Evolutionary conservation across 164 flowering plant species (phyloP).

Genomic region (Magnolia kwangsiensis): DNA sequence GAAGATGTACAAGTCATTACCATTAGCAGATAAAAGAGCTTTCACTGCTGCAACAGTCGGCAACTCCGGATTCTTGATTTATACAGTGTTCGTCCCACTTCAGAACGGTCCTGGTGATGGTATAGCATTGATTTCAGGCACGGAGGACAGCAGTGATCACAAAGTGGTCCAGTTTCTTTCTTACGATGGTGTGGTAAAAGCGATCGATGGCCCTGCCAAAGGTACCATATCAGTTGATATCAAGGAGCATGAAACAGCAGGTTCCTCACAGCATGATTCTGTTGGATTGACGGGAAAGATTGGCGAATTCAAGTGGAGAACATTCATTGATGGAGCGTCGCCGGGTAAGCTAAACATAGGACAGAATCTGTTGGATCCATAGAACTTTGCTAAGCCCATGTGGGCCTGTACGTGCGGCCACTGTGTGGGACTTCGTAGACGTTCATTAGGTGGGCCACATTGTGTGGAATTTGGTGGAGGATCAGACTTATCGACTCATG

Average conservation of each 20-base stretch:
- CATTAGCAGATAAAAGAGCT: slow-evolving; percentile 10
- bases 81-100: slow-evolving; percentile 16
- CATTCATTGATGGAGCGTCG: slow-evolving; percentile 15
- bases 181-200: slow-evolving; percentile 18
- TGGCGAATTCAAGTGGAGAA: slow-evolving; percentile 18
- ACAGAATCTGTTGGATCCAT: slow-evolving; percentile 7
- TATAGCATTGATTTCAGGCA: slow-evolving; percentile 15
- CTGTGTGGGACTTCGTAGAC: too few relatives aligned
- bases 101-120: slow-evolving; percentile 31
- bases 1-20: slow-evolving; percentile 15
- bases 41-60: slow-evolving; percentile 16
- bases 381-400: background rate
- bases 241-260: slow-evolving; percentile 16
- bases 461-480: too few relatives aligned
- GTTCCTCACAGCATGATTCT: slow-evolving; percentile 18
- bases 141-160: background rate
- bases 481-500: too few relatives aligned
- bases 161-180: slow-evolving; percentile 26
- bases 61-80: slow-evolving; percentile 17
- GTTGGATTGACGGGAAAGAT: slow-evolving; percentile 18
- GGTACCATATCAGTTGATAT: slow-evolving; percentile 20
- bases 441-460: too few relatives aligned
- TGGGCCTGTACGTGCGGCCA: too few relatives aligned
- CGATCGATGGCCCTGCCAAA: slow-evolving; percentile 23
- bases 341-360: slow-evolving; percentile 18